phyloP scores from a whole-genome alignment of 495 filamentous ascomycete genomes.

The Lineolata rhizophorae region DNA sequence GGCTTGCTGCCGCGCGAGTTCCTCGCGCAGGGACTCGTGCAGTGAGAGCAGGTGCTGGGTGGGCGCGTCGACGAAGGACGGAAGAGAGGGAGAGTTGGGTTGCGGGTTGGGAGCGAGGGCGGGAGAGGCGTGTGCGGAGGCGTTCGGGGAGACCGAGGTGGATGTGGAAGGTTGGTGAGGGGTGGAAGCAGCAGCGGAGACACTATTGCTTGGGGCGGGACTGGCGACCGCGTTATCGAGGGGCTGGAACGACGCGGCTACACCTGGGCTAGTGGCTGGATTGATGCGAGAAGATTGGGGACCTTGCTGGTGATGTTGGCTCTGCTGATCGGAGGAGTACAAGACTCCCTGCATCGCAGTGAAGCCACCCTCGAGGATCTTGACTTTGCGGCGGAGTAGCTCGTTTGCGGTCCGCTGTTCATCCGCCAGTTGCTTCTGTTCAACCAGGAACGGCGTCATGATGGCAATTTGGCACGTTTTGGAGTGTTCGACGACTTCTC shows the following conservation, averaged over 20 bases:
- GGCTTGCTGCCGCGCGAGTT: slow-evolving; percentile 34
- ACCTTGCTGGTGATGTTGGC: slow-evolving; percentile 9
- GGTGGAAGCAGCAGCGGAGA: too few species aligned
- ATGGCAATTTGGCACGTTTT: slow-evolving; percentile 32
- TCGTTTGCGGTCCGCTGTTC: slow-evolving; percentile 33
- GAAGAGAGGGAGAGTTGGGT: slow-evolving; percentile 6
- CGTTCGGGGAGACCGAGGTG: slow-evolving; percentile 6
- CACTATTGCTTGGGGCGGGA: too few species aligned
- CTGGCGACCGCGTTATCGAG: too few species aligned
- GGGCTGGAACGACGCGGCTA: slow-evolving; percentile 5
- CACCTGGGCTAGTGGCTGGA: slow-evolving; percentile 3
- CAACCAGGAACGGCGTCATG: slow-evolving; percentile 23
- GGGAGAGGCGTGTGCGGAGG: background rate
- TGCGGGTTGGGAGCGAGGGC: slow-evolving; percentile 6
- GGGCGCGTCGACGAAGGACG: slow-evolving; percentile 21
- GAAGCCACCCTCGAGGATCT: slow-evolving; percentile 33
- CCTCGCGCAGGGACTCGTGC: slow-evolving; percentile 44
- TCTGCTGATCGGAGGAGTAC: slow-evolving; percentile 11
- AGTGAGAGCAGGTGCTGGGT: slow-evolving; percentile 41
- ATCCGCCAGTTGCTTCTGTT: slow-evolving; percentile 29
- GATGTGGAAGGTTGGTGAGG: slow-evolving; percentile 2
- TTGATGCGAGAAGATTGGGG: slow-evolving; percentile 8
- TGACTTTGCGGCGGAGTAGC: slow-evolving; percentile 32
- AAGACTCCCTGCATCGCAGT: slow-evolving; percentile 23
- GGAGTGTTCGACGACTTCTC: slow-evolving; percentile 28